Percentiles rank a stretch among this genome's conserved stretches.
Conservation (phyloP, 257 asterid genomes). For the Solanum infundibuliforme region DNA sequence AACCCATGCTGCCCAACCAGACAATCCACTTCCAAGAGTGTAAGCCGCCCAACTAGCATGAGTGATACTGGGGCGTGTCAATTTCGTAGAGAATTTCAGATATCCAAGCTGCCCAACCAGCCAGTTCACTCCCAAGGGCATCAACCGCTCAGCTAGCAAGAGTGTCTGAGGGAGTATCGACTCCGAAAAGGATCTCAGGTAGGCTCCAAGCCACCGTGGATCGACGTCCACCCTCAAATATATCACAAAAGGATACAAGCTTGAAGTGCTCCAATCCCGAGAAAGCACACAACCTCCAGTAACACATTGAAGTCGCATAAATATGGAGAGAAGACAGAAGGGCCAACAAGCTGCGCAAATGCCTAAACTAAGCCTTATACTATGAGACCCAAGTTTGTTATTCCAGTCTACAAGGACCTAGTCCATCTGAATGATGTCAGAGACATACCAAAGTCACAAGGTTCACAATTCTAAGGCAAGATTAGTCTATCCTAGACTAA, state of each 20-base stretch:
- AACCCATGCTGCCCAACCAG: neutral
- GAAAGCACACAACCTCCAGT: neutral
- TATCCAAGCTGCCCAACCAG: neutral
- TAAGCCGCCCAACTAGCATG: neutral
- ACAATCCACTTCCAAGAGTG: neutral
- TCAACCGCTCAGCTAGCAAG: neutral
- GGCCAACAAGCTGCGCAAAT: neutral
- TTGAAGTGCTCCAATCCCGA: neutral
- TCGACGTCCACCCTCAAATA: neutral
- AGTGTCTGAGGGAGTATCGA: neutral
- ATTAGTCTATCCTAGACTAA: neutral
- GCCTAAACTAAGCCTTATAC: neutral
- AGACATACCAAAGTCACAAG: neutral
- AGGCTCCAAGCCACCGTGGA: neutral
- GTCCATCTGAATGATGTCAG: neutral
- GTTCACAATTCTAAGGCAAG: neutral
- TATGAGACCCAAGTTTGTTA: no score
- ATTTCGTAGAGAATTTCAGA: neutral
- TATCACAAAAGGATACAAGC: neutral
- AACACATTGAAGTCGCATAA: neutral
- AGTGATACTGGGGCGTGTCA: neutral
- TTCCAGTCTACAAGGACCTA: neutral
- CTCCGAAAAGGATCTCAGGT: neutral
- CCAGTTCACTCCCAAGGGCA: neutral
- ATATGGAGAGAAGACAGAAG: neutral